Percentiles rank a stretch among this genome's conserved stretches.
Conservation (phyloP, 2,329 filamentous ascomycete genomes). For the Fonsecaea monophora region DNA sequence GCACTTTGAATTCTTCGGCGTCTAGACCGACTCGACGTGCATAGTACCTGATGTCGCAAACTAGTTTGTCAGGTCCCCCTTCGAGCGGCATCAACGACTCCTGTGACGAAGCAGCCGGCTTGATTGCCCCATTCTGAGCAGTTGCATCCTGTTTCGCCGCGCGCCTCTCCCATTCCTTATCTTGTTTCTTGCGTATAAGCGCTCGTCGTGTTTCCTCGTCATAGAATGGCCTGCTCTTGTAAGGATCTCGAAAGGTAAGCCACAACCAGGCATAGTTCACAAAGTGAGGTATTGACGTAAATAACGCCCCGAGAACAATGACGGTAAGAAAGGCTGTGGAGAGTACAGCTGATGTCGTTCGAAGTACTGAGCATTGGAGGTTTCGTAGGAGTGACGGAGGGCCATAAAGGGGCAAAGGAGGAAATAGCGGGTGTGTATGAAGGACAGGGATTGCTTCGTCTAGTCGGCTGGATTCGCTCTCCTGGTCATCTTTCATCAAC, state of each 20-base stretch:
- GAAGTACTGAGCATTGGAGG: slow-evolving; percentile 70
- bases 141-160: slow-evolving; percentile 45
- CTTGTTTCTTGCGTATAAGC: slow-evolving; percentile 63
- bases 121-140: slow-evolving; percentile 36
- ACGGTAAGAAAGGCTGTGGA: slow-evolving; percentile 78
- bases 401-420: slow-evolving; percentile 81
- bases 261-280: slow-evolving; percentile 59
- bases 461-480: slow-evolving; percentile 30
- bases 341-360: slow-evolving; percentile 73
- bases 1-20: slow-evolving; percentile 79
- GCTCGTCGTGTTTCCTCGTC: slow-evolving; percentile 72
- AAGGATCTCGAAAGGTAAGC: slow-evolving; percentile 66
- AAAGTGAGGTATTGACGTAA: slow-evolving; percentile 67
- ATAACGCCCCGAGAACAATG: slow-evolving; percentile 76
- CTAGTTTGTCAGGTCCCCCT: slow-evolving; percentile 77
- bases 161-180: slow-evolving; percentile 66
- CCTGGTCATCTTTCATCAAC: slow-evolving; percentile 21
- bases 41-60: slow-evolving; percentile 84
- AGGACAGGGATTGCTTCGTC: slow-evolving; percentile 63
- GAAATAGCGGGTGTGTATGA: slow-evolving; percentile 80
- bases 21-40: slow-evolving; percentile 86
- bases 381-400: slow-evolving; percentile 71
- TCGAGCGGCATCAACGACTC: slow-evolving; percentile 75
- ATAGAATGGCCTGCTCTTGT: slow-evolving; percentile 70
- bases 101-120: slow-evolving; percentile 37